A percentile compares a stretch with the other conserved stretches of the same genome.
These are phyloP conservation scores for Suzukiozyma palmioleophila DNA, from an alignment of 1,139 yeast genomes.

Conservation along the genomic window DNA sequence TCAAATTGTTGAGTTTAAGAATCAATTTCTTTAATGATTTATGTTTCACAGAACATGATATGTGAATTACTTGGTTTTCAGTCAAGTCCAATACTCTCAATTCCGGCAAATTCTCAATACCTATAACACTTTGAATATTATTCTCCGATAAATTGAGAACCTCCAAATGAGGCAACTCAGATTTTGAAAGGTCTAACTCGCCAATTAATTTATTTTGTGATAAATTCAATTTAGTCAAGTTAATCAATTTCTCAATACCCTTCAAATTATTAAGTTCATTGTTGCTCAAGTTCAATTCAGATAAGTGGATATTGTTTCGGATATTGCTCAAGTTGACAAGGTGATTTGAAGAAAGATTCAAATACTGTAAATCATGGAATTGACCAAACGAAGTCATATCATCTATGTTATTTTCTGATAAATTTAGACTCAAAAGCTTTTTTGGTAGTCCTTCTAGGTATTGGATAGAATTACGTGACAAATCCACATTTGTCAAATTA, in stretches of 20 bases:
- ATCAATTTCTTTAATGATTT: conserved; percentile 37
- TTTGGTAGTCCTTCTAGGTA: conserved; percentile 47
- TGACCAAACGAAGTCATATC: conserved; percentile 39
- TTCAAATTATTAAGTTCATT: conserved; percentile 30
- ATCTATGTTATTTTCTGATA: conserved; percentile 35
- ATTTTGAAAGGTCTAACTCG: conserved; percentile 30
- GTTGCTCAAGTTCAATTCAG: conserved; percentile 26
- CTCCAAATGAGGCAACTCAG: conserved; percentile 36
- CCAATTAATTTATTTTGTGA: conserved; percentile 42
- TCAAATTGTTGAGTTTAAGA: conserved; percentile 37
- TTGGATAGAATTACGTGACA: conserved; percentile 39
- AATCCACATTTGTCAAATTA: conserved; percentile 30
- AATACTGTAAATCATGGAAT: conserved; percentile 38
- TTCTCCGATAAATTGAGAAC: conserved; percentile 45
- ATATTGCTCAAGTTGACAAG: conserved; percentile 32
- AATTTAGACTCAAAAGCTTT: conserved; percentile 30
- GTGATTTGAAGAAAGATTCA: conserved; percentile 37
- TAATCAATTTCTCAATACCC: conserved; percentile 37
- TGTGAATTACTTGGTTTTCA: conserved; percentile 32
- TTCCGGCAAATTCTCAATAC: conserved; percentile 31
- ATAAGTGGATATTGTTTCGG: conserved; percentile 32
- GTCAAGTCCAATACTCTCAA: conserved; percentile 41
- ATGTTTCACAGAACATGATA: conserved; percentile 23
- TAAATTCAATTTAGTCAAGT: conserved; percentile 38
- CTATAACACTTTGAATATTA: conserved; percentile 25